These are phyloP conservation scores for Rhizopogon vinicolor DNA, from an alignment of 768 basidiomycete species.

Conservation along the genomic window DNA sequence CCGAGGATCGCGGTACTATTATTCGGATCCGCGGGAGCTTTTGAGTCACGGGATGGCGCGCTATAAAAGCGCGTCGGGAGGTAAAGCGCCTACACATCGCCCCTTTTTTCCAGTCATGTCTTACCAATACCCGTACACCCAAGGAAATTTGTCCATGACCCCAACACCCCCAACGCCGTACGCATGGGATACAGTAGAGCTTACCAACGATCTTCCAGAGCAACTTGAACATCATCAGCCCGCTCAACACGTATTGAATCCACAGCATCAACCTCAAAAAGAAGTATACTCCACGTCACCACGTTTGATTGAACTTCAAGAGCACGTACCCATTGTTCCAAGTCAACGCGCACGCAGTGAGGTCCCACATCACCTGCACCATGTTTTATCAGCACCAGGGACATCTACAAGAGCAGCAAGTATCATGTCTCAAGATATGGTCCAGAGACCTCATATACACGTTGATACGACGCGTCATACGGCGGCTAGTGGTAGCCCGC, in stretches of 20 bases:
- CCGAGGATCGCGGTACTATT: background rate
- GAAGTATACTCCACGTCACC: conserved; percentile 16
- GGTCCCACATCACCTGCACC: conserved; percentile 19
- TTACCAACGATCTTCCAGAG: conserved; percentile 28
- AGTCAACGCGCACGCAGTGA: conserved; percentile 22
- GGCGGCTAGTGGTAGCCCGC: conserved; percentile 23
- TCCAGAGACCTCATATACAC: conserved; percentile 22
- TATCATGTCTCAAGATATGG: conserved; percentile 20
- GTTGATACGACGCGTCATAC: conserved; percentile 27
- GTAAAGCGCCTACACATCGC: conserved; percentile 11
- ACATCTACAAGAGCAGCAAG: conserved; percentile 1
- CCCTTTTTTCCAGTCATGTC: conserved; percentile 38
- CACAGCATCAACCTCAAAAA: conserved; percentile 19
- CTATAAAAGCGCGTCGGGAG: conserved; percentile 27
- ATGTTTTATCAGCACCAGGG: conserved; percentile 11
- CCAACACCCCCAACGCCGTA: conserved; percentile 40
- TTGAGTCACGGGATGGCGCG: conserved; percentile 19
- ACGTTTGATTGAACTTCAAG: conserved; percentile 19
- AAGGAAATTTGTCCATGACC: conserved; percentile 44
- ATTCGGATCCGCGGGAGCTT: conserved; percentile 15
- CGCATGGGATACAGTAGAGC: conserved; percentile 40
- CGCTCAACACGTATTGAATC: conserved; percentile 17
- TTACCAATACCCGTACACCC: conserved; percentile 42
- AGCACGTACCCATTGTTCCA: conserved; percentile 24
- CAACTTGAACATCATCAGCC: conserved; percentile 33